Evolutionary conservation across 2,329 filamentous ascomycete genomes (phyloP).

Genomic region (Orbilia quercus): DNA sequence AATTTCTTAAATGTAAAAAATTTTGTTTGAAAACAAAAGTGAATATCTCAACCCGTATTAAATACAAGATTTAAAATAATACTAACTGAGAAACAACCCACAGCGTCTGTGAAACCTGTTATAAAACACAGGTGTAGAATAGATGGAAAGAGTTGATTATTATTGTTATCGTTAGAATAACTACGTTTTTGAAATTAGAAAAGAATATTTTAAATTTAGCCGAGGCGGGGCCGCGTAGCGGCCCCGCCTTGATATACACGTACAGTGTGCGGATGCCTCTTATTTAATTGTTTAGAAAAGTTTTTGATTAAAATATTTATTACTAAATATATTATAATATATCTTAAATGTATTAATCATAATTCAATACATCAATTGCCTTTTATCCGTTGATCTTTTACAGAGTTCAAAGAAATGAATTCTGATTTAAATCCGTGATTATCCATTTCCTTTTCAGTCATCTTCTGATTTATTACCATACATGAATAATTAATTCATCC

Average conservation of each 20-base stretch:
- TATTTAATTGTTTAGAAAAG: constrained; percentile 22
- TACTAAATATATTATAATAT: constrained; percentile 25
- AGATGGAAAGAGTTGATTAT: constrained; percentile 7
- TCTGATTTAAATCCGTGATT: constrained; percentile 48
- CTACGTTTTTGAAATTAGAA: too few species aligned
- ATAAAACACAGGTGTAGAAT: constrained; percentile 13
- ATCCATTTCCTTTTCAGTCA: constrained; percentile 44
- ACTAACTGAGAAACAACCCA: constrained; percentile 18
- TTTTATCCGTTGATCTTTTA: constrained; percentile 53
- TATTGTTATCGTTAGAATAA: too few species aligned
- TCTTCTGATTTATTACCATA: constrained; percentile 49
- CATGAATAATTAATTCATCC: constrained; percentile 44
- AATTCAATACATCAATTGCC: constrained; percentile 22
- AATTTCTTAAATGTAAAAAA: constrained; percentile 58
- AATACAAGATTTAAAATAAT: constrained; percentile 5
- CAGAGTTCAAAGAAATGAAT: constrained; percentile 19
- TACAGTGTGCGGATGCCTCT: not conserved
- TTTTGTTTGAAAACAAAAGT: constrained; percentile 55
- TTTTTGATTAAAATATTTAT: constrained; percentile 42
- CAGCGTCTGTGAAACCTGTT: constrained; percentile 14
- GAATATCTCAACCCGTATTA: constrained; percentile 11
- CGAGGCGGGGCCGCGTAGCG: too few species aligned
- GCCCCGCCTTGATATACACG: too few species aligned
- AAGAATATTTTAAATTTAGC: too few species aligned
- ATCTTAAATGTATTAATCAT: constrained; percentile 25